A percentile compares a stretch with the other conserved stretches of the same genome.
phyloP scores from a whole-genome alignment of 2,329 filamentous ascomycete species.

The Fusarium citri region DNA sequence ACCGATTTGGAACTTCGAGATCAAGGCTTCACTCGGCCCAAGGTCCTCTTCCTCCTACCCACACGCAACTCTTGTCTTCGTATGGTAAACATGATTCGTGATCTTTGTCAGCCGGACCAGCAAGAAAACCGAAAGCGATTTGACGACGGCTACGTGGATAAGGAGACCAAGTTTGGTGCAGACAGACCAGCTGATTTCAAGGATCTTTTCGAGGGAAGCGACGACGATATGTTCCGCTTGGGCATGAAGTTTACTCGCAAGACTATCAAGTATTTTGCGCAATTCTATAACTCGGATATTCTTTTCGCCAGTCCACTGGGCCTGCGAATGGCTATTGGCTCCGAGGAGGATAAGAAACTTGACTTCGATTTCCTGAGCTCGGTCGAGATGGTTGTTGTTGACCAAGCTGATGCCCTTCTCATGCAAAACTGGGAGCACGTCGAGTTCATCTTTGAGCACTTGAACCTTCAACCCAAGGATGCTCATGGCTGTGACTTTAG shows the following conservation, averaged over 20 bases:
- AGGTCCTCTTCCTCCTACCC: conserved; percentile 89
- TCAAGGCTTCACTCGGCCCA: conserved; percentile 95
- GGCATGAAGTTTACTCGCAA: conserved; percentile 98
- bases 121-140: conserved; percentile 97
- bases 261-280: conserved; percentile 92
- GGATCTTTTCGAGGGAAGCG: conserved; percentile 92
- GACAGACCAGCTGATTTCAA: conserved; percentile 88
- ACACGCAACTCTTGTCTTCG: conserved; percentile 87
- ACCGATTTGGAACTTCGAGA: conserved; percentile 82
- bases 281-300: conserved; percentile 97
- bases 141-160: conserved; percentile 80
- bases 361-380: conserved; percentile 95
- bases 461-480: conserved; percentile 91
- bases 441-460: conserved; percentile 88
- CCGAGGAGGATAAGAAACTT: conserved; percentile 71
- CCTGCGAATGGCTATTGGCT: conserved; percentile 88
- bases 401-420: conserved; percentile 90
- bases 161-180: conserved; percentile 71
- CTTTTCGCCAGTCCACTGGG: conserved; percentile 92
- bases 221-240: conserved; percentile 96
- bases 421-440: conserved; percentile 99
- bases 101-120: conserved; percentile 83
- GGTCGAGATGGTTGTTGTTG: conserved; percentile 88
- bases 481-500: conserved; percentile 94
- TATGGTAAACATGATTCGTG: conserved; percentile 80